Evolutionary conservation across 768 basidiomycete species (phyloP), one percentile per base, ranked within the genome.

Genomic region (Termitomyces sp.): DNA sequence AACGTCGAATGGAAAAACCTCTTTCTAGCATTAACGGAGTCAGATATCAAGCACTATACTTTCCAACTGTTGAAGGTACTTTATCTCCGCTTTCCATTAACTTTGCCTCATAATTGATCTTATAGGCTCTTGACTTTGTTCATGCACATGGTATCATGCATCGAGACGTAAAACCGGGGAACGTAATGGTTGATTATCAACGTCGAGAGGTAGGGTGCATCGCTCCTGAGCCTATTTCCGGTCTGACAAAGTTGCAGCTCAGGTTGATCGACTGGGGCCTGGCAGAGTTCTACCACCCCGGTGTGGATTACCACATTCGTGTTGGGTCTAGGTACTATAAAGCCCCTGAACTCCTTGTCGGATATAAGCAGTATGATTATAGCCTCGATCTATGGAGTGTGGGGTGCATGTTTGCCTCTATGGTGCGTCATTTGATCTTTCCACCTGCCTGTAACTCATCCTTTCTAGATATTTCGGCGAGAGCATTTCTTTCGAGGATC

Each of bases 401-500:
- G 55, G 86, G 86, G 17, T 87, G 86, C 68, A 88, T 87, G 81
- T 80, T 86, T 57, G 87, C 85, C 3, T 79, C 82, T 33, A 87
- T 88, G 85, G 86, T 86, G 53, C 59, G 80, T 33, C 11, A n/a
- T 42, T 35, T 43, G 10, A 50, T 31, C 46, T 46, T 26, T 38
- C 31, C 23, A 26, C 48, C 8, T 33, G 42, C 35, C 30, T 54
- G 41, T 35, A 35, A 21, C 41, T 53, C 49, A 52, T 28, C 21
- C 37, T 14, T 17, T 6, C 11, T 50, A 87, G 86, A 83, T 88
- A 57, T 87, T 88, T 72, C 77, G 83, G 52, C 84, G 80, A 64
- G 87, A 89, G 62, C 86, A 86, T 61, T 86, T 88, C 69, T 89
- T 89, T 71, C 84, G 84, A 60, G 87, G 86, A 12, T 78, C 79